A percentile compares a stretch with the other conserved stretches of the same genome.
These are phyloP conservation scores for Thielaviopsis musarum DNA, from an alignment of 2,329 filamentous ascomycete genomes.

Conservation along the genomic window DNA sequence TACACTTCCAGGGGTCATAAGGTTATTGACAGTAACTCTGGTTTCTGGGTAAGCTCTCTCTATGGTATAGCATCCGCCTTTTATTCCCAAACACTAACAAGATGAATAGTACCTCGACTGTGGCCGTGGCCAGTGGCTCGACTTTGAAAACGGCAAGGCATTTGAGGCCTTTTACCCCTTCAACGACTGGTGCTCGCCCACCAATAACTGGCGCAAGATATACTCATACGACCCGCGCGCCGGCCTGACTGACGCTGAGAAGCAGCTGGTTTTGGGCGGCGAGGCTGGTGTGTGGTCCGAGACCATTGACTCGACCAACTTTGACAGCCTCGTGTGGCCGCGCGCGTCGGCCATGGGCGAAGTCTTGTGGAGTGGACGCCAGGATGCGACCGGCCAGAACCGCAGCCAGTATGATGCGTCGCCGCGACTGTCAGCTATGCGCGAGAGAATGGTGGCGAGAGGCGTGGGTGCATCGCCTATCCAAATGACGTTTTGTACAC, in stretches of 20 bases:
- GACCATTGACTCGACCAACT: slow-evolving; percentile 55
- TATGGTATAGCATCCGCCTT: background rate
- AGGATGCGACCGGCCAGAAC: slow-evolving; percentile 49
- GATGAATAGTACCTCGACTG: slow-evolving; percentile 58
- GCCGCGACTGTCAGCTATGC: slow-evolving; percentile 55
- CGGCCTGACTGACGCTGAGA: slow-evolving; percentile 42
- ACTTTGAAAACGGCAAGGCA: slow-evolving; percentile 42
- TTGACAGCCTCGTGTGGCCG: slow-evolving; percentile 68
- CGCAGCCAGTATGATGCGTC: slow-evolving; percentile 53
- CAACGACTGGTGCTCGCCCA: slow-evolving; percentile 63
- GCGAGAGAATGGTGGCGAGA: slow-evolving; percentile 54
- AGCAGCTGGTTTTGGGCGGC: slow-evolving; percentile 59
- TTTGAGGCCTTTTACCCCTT: slow-evolving; percentile 47
- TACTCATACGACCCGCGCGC: slow-evolving; percentile 64
- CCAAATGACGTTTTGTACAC: slow-evolving; percentile 57
- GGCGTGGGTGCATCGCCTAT: slow-evolving; percentile 49
- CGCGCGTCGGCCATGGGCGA: slow-evolving; percentile 58
- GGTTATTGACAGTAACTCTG: slow-evolving; percentile 59
- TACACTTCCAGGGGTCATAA: slow-evolving; percentile 49
- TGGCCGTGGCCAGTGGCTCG: slow-evolving; percentile 63
- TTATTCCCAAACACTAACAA: slow-evolving; percentile 14
- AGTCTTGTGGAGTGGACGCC: slow-evolving; percentile 61
- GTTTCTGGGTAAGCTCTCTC: slow-evolving; percentile 46
- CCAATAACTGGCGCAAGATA: slow-evolving; percentile 65
- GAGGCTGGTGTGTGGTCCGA: slow-evolving; percentile 74